Percentiles rank a stretch among this genome's conserved stretches.
phyloP scores from a whole-genome alignment of 768 basidiomycete species.

The Lentinula sp. region DNA sequence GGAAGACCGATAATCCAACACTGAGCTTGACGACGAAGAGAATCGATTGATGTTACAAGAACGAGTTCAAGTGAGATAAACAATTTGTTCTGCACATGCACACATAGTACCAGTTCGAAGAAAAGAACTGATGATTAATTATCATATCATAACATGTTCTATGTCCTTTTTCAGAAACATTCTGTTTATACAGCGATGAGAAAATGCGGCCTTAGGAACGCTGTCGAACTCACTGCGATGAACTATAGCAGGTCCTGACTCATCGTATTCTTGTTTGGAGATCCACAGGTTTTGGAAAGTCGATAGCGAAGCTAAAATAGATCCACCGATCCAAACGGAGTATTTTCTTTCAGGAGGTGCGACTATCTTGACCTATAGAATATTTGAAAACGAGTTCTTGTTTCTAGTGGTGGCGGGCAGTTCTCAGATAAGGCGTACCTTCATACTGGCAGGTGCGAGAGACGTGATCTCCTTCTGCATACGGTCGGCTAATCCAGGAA shows the following conservation, averaged over 20 bases:
- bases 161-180: not conserved
- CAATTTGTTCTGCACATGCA: no score
- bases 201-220: not conserved
- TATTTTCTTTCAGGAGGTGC: constrained; percentile 67
- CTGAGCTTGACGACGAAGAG: no score
- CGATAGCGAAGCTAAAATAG: constrained; percentile 80
- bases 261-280: constrained; percentile 90
- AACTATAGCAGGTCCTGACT: constrained; percentile 50
- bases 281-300: constrained; percentile 98
- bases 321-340: constrained; percentile 90
- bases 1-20: no score
- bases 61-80: no score
- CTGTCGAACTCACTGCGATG: constrained; percentile 22
- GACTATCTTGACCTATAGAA: constrained; percentile 51
- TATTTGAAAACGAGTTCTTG: not conserved
- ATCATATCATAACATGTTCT: no score
- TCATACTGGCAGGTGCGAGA: constrained; percentile 7
- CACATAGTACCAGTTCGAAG: no score
- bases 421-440: not conserved
- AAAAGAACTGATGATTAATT: no score
- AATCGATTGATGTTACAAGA: no score
- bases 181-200: not conserved
- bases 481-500: constrained; percentile 50
- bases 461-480: constrained; percentile 28
- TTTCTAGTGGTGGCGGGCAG: not conserved